These are phyloP conservation scores for Lentinula sp. DNA, from an alignment of 768 basidiomycete genomes.

Conservation along the genomic window DNA sequence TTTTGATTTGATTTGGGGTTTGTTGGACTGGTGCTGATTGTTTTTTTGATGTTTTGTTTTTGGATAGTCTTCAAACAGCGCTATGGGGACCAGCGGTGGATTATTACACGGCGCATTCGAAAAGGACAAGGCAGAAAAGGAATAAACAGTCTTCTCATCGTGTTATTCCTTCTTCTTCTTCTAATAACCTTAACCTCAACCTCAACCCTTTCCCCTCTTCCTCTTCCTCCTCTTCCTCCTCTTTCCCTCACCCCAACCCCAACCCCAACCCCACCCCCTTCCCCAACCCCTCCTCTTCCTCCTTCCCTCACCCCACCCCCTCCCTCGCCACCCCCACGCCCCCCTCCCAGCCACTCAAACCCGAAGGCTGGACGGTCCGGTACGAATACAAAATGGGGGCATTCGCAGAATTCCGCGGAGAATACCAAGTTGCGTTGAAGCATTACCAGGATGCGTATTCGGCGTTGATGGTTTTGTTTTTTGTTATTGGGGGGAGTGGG, in stretches of 20 bases:
- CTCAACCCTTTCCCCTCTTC: too few relatives aligned
- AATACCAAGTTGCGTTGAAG: conserved; percentile 91
- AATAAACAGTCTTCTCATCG: conserved; percentile 34
- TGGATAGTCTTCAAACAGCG: conserved; percentile 73
- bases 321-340: conserved; percentile 31
- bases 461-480: conserved; percentile 6
- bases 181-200: not conserved
- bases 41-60: not conserved
- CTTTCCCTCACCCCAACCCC: not conserved
- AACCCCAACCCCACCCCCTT: conserved; percentile 24
- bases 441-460: conserved; percentile 28
- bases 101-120: conserved; percentile 90
- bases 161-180: not conserved
- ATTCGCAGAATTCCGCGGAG: conserved; percentile 92
- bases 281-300: conserved; percentile 34
- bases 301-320: conserved; percentile 34
- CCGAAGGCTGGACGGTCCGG: conserved; percentile 91
- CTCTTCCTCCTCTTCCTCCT: not conserved
- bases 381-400: conserved; percentile 98
- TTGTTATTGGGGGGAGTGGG: conserved; percentile 57
- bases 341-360: conserved; percentile 48
- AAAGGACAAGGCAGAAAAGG: conserved; percentile 86
- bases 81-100: conserved; percentile 86
- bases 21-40: too few relatives aligned
- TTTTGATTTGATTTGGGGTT: not conserved